Evolutionary conservation across 1,284 basidiomycete species (phyloP).

Genomic region (Cryptococcus wingfieldii): DNA sequence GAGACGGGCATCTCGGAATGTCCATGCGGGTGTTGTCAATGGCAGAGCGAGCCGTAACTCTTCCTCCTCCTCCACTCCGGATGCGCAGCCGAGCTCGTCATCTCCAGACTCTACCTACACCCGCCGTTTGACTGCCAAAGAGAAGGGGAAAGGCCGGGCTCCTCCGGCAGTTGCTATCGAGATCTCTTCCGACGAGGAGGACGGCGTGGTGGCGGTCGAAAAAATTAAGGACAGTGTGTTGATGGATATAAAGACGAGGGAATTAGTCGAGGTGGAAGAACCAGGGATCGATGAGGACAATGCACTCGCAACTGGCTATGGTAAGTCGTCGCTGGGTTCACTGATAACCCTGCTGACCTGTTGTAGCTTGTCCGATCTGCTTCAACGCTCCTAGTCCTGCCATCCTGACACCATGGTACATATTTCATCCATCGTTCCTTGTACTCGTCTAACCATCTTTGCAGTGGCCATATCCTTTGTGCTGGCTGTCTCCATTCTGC

Average conservation of each 20-base stretch:
- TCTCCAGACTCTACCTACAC: background rate
- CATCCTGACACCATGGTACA: slow-evolving; percentile 40
- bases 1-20: background rate
- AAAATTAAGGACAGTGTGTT: background rate
- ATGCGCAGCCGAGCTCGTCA: background rate
- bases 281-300: slow-evolving; percentile 10
- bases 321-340: slow-evolving; percentile 13
- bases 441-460: background rate
- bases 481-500: slow-evolving; percentile 38
- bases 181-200: slow-evolving; percentile 6
- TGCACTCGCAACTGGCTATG: slow-evolving; percentile 12
- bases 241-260: background rate
- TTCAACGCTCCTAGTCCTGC: slow-evolving; percentile 34
- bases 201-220: slow-evolving; percentile 5
- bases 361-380: slow-evolving; percentile 41
- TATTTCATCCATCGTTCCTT: background rate
- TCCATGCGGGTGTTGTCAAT: background rate
- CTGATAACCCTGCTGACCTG: background rate
- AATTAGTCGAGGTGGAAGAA: slow-evolving; percentile 2
- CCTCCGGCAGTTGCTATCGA: slow-evolving; percentile 8
- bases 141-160: slow-evolving; percentile 33
- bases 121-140: slow-evolving; percentile 23
- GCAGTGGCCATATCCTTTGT: slow-evolving; percentile 44
- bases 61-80: background rate
- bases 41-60: background rate